Conservation (phyloP, 371 early-diverging fungal species). For the Phascolomyces articulosus region DNA sequence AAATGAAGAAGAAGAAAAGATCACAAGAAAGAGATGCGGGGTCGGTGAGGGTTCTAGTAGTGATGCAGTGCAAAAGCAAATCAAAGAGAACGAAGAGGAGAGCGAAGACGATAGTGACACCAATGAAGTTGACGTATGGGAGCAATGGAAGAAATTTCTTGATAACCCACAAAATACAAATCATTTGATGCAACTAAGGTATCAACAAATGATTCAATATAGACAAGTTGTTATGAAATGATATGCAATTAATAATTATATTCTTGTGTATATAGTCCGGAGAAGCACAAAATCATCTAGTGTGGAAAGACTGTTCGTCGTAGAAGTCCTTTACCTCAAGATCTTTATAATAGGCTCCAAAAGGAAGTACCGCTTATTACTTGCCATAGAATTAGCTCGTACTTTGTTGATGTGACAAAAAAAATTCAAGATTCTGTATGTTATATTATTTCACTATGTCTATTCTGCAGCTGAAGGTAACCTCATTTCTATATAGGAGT, state of each 20-base stretch:
- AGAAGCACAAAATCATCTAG: slow-evolving; percentile 1
- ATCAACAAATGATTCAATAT: neutral
- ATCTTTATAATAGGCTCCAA: slow-evolving; percentile 26
- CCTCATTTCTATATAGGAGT: neutral
- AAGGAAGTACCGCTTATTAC: slow-evolving; percentile 20
- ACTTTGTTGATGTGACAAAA: slow-evolving; percentile 18
- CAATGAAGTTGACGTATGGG: neutral
- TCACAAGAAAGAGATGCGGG: neutral
- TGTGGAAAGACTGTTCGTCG: neutral
- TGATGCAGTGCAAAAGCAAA: neutral
- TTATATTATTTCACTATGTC: neutral
- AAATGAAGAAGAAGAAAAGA: slow-evolving; percentile 2
- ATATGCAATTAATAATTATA: neutral
- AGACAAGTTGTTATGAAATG: neutral
- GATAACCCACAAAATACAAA: slow-evolving; percentile 2
- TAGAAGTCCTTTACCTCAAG: slow-evolving; percentile 5
- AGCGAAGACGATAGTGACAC: neutral
- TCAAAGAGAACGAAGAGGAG: neutral
- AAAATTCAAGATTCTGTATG: neutral
- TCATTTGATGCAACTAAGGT: slow-evolving; percentile 2
- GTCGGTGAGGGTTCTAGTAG: neutral
- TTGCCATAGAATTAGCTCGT: slow-evolving; percentile 25
- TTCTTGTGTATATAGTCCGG: neutral
- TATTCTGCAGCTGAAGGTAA: slow-evolving; percentile 2
- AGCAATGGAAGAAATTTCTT: neutral